Evolutionary conservation across 2,329 filamentous ascomycete genomes (phyloP).

Genomic region (Cryphonectria nitschkei): DNA sequence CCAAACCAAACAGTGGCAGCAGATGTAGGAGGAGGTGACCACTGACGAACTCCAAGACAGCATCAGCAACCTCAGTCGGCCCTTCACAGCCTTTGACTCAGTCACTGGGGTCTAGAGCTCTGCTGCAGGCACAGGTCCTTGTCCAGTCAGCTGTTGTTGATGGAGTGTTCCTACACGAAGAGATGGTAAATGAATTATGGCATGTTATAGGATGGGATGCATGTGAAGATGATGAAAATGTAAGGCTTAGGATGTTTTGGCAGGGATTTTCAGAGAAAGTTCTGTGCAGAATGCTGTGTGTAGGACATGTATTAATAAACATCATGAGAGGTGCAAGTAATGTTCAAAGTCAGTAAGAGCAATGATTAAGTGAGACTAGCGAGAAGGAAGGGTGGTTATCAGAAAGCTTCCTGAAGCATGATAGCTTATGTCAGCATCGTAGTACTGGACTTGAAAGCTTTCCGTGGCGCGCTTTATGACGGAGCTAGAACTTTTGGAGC

Average conservation of each 20-base stretch:
- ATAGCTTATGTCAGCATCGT: constrained; percentile 8
- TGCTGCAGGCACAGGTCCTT: neutral
- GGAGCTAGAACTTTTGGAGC: neutral
- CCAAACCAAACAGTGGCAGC: neutral
- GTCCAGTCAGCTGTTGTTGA: neutral
- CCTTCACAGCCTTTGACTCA: neutral
- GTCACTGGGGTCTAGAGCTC: neutral
- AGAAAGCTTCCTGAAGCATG: neutral
- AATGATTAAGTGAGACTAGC: neutral
- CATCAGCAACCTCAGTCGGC: neutral
- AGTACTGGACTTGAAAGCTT: neutral
- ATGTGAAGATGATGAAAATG: neutral
- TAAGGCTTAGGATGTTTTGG: neutral
- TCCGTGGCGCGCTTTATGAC: neutral
- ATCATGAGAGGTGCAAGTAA: neutral
- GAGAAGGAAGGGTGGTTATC: neutral
- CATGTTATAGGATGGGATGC: neutral
- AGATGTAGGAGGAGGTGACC: neutral
- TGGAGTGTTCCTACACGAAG: neutral
- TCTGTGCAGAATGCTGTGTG: neutral
- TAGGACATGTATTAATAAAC: neutral
- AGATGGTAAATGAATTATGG: constrained; percentile 4
- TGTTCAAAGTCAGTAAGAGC: neutral
- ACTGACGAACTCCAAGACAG: neutral
- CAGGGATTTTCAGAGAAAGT: neutral